Percentiles rank a stretch among this genome's conserved stretches.
phyloP scores from a whole-genome alignment of 345 rosid species.

The Aquilaria sinensis region DNA sequence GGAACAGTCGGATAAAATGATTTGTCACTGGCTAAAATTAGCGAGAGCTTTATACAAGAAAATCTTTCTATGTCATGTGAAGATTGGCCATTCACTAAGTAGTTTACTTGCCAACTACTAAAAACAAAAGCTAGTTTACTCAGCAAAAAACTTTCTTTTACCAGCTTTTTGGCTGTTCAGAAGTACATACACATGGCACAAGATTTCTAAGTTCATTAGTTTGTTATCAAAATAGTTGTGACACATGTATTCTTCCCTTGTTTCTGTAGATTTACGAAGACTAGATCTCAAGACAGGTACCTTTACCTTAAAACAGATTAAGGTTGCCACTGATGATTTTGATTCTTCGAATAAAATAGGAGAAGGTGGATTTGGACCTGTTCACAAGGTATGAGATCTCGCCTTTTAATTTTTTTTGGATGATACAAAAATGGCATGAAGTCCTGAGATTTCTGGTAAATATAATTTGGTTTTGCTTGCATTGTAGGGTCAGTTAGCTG shows the following conservation, averaged over 20 bases:
- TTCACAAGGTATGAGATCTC: slow-evolving; percentile 21
- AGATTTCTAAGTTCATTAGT: too few species aligned
- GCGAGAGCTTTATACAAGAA: not conserved
- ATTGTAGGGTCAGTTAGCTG: slow-evolving; percentile 29
- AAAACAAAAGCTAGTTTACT: too few species aligned
- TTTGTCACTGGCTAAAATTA: too few species aligned
- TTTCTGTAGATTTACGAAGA: slow-evolving; percentile 14
- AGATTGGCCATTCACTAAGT: not conserved
- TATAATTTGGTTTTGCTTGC: not conserved
- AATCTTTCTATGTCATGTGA: not conserved
- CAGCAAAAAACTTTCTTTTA: too few species aligned
- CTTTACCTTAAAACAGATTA: slow-evolving; percentile 28
- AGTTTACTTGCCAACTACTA: too few species aligned
- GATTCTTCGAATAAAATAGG: slow-evolving; percentile 27
- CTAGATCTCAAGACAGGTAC: slow-evolving; percentile 35
- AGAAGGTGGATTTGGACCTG: slow-evolving; percentile 42
- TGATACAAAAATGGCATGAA: not conserved
- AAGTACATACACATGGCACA: too few species aligned
- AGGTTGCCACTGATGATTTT: slow-evolving; percentile 30
- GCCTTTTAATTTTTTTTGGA: not conserved
- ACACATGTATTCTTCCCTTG: slow-evolving; percentile 1
- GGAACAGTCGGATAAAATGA: not conserved
- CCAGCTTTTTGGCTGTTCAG: too few species aligned
- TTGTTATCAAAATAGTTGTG: not conserved
- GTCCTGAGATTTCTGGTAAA: not conserved